A percentile compares a stretch with the other conserved stretches of the same genome.
Conservation (phyloP, 2,329 filamentous ascomycete species). For the Claviceps quebecensis region DNA sequence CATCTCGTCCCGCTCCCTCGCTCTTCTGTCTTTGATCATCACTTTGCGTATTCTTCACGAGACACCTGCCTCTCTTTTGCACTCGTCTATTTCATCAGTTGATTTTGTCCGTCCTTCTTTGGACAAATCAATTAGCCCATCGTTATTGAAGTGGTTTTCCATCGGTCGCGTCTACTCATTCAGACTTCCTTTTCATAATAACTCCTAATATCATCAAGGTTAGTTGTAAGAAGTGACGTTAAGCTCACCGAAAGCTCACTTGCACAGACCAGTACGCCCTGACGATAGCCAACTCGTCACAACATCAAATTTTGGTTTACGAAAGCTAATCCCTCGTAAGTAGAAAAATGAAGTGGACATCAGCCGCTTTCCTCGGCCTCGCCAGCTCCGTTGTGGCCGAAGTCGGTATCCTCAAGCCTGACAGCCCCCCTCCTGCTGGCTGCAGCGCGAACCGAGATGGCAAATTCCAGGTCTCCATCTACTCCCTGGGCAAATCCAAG, state of each 20-base stretch:
- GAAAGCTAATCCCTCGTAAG: background rate
- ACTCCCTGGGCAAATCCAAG: constrained; percentile 20
- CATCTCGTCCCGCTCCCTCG: background rate
- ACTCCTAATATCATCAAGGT: constrained; percentile 2
- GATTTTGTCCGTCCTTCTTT: constrained; percentile 21
- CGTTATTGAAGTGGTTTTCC: constrained; percentile 1
- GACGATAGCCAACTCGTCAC: background rate
- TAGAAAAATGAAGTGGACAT: constrained; percentile 22
- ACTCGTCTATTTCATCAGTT: constrained; percentile 11
- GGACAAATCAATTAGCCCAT: constrained; percentile 5
- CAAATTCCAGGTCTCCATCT: constrained; percentile 44
- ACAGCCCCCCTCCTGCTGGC: constrained; percentile 32
- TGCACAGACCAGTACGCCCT: background rate
- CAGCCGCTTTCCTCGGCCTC: constrained; percentile 21
- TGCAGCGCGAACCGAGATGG: constrained; percentile 38
- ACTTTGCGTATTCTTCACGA: background rate
- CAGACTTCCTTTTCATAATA: background rate
- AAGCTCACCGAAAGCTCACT: background rate
- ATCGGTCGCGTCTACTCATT: background rate
- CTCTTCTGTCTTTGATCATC: background rate
- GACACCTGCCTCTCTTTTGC: constrained; percentile 5
- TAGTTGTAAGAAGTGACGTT: background rate
- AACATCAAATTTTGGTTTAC: too few species aligned
- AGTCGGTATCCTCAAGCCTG: constrained; percentile 34
- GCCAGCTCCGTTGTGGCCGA: constrained; percentile 28